phyloP scores from a whole-genome alignment of 495 filamentous ascomycete species.

The Astrothelium macrocarpum region DNA sequence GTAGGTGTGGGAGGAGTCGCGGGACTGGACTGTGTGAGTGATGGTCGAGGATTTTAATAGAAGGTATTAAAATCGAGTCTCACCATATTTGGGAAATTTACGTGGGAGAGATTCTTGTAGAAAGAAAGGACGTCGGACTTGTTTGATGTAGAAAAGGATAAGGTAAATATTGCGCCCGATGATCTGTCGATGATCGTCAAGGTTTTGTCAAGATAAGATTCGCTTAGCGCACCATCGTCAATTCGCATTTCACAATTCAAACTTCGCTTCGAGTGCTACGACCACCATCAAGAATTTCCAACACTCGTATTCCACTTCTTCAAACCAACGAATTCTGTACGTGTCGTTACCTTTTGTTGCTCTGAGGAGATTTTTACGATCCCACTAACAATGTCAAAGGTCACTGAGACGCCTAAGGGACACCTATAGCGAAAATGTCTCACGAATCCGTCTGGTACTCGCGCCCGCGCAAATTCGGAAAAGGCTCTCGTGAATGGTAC shows the following conservation, averaged over 20 bases:
- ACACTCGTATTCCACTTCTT: not conserved
- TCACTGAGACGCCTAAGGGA: too few species aligned
- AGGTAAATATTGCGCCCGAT: too few species aligned
- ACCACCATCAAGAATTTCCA: not conserved
- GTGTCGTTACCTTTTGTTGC: too few species aligned
- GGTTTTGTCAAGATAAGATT: conserved; percentile 4
- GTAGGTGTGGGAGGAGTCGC: conserved; percentile 80
- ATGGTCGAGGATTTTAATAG: too few species aligned
- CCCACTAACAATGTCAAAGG: too few species aligned
- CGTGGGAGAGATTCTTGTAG: too few species aligned
- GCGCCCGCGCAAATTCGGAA: conserved; percentile 91
- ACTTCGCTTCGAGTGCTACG: not conserved
- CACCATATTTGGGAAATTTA: too few species aligned
- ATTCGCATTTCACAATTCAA: not conserved
- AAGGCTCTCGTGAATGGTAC: conserved; percentile 86
- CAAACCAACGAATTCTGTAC: not conserved
- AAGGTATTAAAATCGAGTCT: too few species aligned
- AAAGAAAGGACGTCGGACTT: too few species aligned
- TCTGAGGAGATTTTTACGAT: too few species aligned
- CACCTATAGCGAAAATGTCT: conserved; percentile 53
- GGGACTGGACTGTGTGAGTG: conserved; percentile 49
- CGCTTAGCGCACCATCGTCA: not conserved
- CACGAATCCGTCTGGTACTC: conserved; percentile 99
- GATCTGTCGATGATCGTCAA: not conserved
- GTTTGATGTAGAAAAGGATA: too few species aligned